phyloP scores from a whole-genome alignment of 2,329 filamentous ascomycete genomes.

The Phialophora verrucosa region DNA sequence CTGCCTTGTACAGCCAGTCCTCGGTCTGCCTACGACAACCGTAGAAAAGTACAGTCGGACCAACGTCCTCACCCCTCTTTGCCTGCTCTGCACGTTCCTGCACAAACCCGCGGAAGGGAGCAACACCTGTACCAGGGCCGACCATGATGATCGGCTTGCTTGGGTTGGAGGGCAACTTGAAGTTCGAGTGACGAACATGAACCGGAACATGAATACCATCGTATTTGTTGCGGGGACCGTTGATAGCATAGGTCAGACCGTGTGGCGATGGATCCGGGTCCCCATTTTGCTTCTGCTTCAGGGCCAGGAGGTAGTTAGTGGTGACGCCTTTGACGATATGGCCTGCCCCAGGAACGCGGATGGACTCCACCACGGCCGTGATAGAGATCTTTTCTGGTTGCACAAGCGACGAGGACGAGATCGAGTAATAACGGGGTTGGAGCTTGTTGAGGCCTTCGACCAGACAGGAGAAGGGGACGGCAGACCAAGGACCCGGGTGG shows the following conservation, averaged over 20 bases:
- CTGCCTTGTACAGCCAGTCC: slow-evolving; percentile 88
- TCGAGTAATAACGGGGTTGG: slow-evolving; percentile 98
- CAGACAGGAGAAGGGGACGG: slow-evolving; percentile 89
- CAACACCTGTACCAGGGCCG: slow-evolving; percentile 93
- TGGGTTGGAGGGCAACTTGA: slow-evolving; percentile 96
- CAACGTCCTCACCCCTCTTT: slow-evolving; percentile 78
- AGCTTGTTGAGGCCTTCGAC: slow-evolving; percentile 94
- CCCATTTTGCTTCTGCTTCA: slow-evolving; percentile 96
- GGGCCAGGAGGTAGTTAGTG: slow-evolving; percentile 91
- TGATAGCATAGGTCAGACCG: slow-evolving; percentile 83
- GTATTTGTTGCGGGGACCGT: slow-evolving; percentile 93
- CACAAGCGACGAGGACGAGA: slow-evolving; percentile 92
- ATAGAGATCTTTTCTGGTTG: slow-evolving; percentile 95
- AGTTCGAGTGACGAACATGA: slow-evolving; percentile 96
- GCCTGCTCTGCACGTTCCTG: slow-evolving; percentile 89
- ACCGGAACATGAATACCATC: slow-evolving; percentile 93
- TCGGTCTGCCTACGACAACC: slow-evolving; percentile 87
- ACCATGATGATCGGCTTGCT: slow-evolving; percentile 94
- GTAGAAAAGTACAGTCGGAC: slow-evolving; percentile 89
- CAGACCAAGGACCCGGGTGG: slow-evolving; percentile 76
- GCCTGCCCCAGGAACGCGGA: slow-evolving; percentile 74
- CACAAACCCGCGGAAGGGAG: slow-evolving; percentile 92
- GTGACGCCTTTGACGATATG: slow-evolving; percentile 90
- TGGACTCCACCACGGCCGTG: slow-evolving; percentile 90
- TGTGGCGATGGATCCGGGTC: slow-evolving; percentile 81